Percentiles rank a stretch among this genome's conserved stretches.
phyloP scores from a whole-genome alignment of 139 green algal species.

The Astrephomene gubernaculifera region DNA sequence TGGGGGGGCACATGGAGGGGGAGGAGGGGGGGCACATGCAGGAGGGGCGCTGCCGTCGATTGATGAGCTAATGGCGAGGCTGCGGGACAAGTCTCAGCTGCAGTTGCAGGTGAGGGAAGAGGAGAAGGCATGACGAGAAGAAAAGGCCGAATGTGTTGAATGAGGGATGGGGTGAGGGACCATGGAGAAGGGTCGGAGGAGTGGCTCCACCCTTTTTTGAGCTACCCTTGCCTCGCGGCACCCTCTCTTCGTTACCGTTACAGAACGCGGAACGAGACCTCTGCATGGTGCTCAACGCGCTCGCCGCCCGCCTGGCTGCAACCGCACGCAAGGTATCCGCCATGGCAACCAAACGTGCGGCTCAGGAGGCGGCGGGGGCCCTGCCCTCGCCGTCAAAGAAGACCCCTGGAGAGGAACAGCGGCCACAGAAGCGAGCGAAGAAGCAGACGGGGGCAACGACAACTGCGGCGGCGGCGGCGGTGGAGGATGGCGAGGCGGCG shows the following conservation, averaged over 20 bases:
- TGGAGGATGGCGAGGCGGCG: not conserved
- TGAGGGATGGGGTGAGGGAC: not conserved
- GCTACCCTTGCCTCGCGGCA: no score
- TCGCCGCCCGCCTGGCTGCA: conserved; percentile 48
- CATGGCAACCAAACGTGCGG: not conserved
- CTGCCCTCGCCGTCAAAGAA: not conserved
- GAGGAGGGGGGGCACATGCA: conserved; percentile 37
- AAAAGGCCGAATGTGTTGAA: not conserved
- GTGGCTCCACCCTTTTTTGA: not conserved
- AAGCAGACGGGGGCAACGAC: not conserved
- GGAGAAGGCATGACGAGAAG: not conserved
- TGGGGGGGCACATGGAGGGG: not conserved
- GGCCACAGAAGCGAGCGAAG: not conserved
- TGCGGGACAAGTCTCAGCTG: conserved; percentile 68
- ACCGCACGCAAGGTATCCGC: not conserved
- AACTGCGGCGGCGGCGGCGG: not conserved
- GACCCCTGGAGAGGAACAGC: not conserved
- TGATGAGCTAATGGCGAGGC: conserved; percentile 68
- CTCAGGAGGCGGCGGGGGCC: not conserved
- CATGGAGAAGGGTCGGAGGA: not conserved
- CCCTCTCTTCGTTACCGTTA: not conserved
- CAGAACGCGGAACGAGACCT: conserved; percentile 76
- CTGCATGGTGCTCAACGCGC: conserved; percentile 73
- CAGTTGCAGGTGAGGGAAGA: conserved; percentile 46
- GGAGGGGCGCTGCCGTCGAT: conserved; percentile 50